A percentile compares a stretch with the other conserved stretches of the same genome.
Conservation (phyloP, 257 asterid genomes). For the Nicotiana undulata region DNA sequence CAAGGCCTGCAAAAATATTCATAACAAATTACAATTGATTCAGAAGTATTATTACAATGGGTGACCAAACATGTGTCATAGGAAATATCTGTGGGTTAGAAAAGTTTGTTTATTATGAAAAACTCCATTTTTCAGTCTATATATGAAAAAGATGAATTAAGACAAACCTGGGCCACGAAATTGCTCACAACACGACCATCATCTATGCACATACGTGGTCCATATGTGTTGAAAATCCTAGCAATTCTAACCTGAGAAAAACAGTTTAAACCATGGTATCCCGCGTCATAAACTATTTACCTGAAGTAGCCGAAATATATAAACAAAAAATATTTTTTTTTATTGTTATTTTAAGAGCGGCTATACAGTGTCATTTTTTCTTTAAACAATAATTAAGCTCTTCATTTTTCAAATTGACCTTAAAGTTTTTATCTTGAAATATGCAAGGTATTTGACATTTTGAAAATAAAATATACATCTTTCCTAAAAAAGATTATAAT, state of each 20-base stretch:
- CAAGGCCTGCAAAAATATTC: conserved; percentile 45
- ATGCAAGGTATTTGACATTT: neutral
- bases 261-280: neutral
- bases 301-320: too few relatives aligned
- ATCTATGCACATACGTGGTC: conserved; percentile 91
- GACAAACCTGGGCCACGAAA: conserved; percentile 77
- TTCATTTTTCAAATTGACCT: neutral
- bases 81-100: neutral
- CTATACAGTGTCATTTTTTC: too few relatives aligned
- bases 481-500: neutral
- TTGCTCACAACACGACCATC: conserved; percentile 96
- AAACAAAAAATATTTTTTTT: too few relatives aligned
- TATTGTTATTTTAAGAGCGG: too few relatives aligned
- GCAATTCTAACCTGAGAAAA: conserved; percentile 69
- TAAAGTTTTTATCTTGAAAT: neutral
- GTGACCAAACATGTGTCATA: neutral
- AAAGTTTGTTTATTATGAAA: neutral
- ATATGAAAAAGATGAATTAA: neutral
- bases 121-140: neutral
- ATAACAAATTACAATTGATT: neutral
- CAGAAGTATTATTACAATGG: neutral
- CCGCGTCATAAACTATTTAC: too few relatives aligned
- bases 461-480: neutral
- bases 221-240: conserved; percentile 86
- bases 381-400: neutral